Conservation (phyloP, 2,329 filamentous ascomycete genomes). For the Colletotrichum sidae region DNA sequence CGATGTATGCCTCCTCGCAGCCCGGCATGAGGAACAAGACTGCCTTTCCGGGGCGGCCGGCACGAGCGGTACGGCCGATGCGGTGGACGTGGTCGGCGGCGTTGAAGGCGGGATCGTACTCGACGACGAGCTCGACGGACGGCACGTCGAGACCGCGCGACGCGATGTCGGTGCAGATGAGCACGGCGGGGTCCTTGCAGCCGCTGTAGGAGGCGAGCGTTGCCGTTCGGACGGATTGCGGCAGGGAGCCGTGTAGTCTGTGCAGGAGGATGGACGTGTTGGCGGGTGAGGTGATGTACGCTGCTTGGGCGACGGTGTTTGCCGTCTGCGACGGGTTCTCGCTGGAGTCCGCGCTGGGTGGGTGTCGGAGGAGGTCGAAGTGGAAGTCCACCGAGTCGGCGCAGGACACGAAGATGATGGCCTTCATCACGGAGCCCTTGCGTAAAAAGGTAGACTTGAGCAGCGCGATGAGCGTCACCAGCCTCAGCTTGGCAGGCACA, state of each 20-base stretch:
- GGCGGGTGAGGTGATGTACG: conserved; percentile 78
- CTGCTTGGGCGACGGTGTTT: conserved; percentile 75
- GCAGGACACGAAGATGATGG: conserved; percentile 96
- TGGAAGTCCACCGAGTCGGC: conserved; percentile 98
- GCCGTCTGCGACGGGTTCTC: conserved; percentile 48
- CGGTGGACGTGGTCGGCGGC: conserved; percentile 94
- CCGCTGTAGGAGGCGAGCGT: conserved; percentile 85
- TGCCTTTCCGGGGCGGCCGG: conserved; percentile 87
- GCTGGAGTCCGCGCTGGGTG: conserved; percentile 38
- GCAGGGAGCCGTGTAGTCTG: conserved; percentile 91
- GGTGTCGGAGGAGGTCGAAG: conserved; percentile 79
- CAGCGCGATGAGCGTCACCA: conserved; percentile 87
- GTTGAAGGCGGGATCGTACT: conserved; percentile 96
- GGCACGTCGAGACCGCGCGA: conserved; percentile 95
- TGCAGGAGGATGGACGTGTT: conserved; percentile 82
- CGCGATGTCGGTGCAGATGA: conserved; percentile 95
- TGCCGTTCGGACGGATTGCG: conserved; percentile 86
- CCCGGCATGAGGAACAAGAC: conserved; percentile 92
- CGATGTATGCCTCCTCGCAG: conserved; percentile 90
- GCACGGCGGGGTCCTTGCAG: conserved; percentile 79
- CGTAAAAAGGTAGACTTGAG: conserved; percentile 89
- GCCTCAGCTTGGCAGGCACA: conserved; percentile 87
- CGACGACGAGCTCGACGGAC: conserved; percentile 92
- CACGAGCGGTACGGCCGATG: conserved; percentile 93
- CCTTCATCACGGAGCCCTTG: conserved; percentile 94